Evolutionary conservation across 2,329 filamentous ascomycete species (phyloP), one percentile per base, ranked within the genome.

Genomic region (Mycosphaerella sp.): DNA sequence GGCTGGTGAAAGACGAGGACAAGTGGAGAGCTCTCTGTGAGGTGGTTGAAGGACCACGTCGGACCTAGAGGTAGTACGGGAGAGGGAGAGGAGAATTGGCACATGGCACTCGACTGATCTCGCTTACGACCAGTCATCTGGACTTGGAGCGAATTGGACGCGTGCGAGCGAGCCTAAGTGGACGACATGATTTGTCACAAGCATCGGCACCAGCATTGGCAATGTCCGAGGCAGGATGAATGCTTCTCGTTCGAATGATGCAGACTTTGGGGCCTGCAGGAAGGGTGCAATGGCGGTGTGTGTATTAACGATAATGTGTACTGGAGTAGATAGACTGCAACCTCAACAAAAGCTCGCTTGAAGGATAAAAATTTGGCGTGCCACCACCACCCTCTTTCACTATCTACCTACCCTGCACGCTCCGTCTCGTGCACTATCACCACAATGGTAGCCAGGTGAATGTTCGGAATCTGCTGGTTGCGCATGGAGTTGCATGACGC

Each of bases 1-100:
- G 91, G 62, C 72, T 95, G 31, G 82, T 95, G 26, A 74, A 80
- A 38, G 87, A 77, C 41, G 67, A 72, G 48, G 69, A 71, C 56
- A 73, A 74, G 64, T 72, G 70, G 66, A 64, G 64, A 48, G 72
- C 69, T 23, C 71, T 78, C 66, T 70, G 69, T 59, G 72, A 74
- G 55, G 69, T 76, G 47, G 62, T 69, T 45, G 60, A 58, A 10
- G 61, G 60, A n/a, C 67, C 59, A 62, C 32, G 36, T 17, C 4
- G 10, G 6, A n/a, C 12, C 34, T 38, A 38, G 32, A 34, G 6
- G 8, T 36, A 36, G 5, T 10, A 38, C 12, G 4, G 10, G 12
- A n/a, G 34, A 38, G 8, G 8, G 8, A 38, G 34, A 38, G 4
- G 5, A 10, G 8, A 2, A 38, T 38, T 5, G 12, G 5, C 4